Conservation (phyloP, 2,329 filamentous ascomycete genomes). For the Tympanopsis confertula region DNA sequence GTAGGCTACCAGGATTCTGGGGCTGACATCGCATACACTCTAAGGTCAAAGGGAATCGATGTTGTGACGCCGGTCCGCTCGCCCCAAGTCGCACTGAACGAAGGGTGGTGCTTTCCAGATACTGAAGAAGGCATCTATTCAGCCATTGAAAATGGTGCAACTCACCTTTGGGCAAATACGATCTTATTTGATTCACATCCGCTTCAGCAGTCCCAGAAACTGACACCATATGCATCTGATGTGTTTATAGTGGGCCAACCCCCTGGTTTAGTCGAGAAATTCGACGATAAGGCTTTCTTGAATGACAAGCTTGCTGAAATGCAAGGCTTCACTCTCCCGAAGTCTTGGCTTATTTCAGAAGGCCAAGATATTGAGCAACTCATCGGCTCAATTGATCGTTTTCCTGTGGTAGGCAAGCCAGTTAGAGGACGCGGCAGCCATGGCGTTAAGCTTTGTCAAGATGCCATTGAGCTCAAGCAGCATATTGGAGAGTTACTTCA, state of each 20-base stretch:
- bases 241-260: conserved; percentile 27
- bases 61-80: conserved; percentile 16
- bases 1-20: conserved; percentile 30
- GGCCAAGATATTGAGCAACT: conserved; percentile 3
- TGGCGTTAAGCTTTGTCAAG: conserved; percentile 27
- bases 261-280: conserved; percentile 24
- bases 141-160: conserved; percentile 19
- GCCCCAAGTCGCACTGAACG: conserved; percentile 13
- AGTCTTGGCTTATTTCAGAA: conserved; percentile 13
- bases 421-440: conserved; percentile 29
- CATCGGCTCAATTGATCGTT: conserved; percentile 10
- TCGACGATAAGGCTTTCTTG: conserved; percentile 29
- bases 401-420: conserved; percentile 28
- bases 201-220: conserved; percentile 18
- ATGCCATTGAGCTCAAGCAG: conserved; percentile 10
- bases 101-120: conserved; percentile 25
- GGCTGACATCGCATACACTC: conserved; percentile 27
- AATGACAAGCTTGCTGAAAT: conserved; percentile 19
- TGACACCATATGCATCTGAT: conserved; percentile 11
- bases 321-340: conserved; percentile 18
- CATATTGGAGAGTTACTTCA: conserved; percentile 19
- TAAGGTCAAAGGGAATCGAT: conserved; percentile 13
- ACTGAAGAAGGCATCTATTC: conserved; percentile 21
- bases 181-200: conserved; percentile 27
- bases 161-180: conserved; percentile 30